These are phyloP conservation scores for Mycena pura DNA, from an alignment of 768 basidiomycete genomes.

Conservation along the genomic window DNA sequence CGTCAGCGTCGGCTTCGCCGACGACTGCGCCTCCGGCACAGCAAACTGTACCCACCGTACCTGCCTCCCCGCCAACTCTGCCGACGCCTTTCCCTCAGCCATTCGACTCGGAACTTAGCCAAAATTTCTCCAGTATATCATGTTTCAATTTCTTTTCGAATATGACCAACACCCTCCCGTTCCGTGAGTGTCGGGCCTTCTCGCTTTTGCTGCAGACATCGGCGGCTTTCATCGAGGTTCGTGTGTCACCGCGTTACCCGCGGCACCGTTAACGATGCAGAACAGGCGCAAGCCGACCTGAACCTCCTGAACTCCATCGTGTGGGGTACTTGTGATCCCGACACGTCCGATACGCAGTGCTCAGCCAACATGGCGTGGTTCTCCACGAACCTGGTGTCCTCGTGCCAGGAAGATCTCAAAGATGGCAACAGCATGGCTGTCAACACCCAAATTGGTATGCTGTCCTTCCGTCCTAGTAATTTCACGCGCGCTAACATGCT, in stretches of 20 bases:
- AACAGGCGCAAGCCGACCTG: slow-evolving; percentile 68
- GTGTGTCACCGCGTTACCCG: slow-evolving; percentile 26
- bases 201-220: slow-evolving; percentile 69
- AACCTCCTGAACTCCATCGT: slow-evolving; percentile 69
- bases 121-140: slow-evolving; percentile 68
- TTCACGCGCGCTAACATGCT: not conserved
- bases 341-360: slow-evolving; percentile 55
- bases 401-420: slow-evolving; percentile 64
- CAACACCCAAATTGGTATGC: slow-evolving; percentile 63
- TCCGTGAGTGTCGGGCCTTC: slow-evolving; percentile 80
- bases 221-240: slow-evolving; percentile 58
- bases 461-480: not conserved
- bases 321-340: slow-evolving; percentile 84
- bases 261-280: not conserved
- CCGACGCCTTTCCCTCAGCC: slow-evolving; percentile 84
- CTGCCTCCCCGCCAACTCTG: slow-evolving; percentile 54
- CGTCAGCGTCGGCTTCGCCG: slow-evolving; percentile 17
- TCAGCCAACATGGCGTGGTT: slow-evolving; percentile 73
- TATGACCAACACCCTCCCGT: slow-evolving; percentile 67
- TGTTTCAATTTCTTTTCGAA: slow-evolving; percentile 79
- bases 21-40: slow-evolving; percentile 16
- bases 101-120: slow-evolving; percentile 65
- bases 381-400: slow-evolving; percentile 49
- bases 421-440: slow-evolving; percentile 58
- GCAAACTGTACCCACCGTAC: slow-evolving; percentile 54